Percentiles rank a stretch among this genome's conserved stretches.
phyloP scores from a whole-genome alignment of 73 alveolate species.

The Urostyla sp. region DNA sequence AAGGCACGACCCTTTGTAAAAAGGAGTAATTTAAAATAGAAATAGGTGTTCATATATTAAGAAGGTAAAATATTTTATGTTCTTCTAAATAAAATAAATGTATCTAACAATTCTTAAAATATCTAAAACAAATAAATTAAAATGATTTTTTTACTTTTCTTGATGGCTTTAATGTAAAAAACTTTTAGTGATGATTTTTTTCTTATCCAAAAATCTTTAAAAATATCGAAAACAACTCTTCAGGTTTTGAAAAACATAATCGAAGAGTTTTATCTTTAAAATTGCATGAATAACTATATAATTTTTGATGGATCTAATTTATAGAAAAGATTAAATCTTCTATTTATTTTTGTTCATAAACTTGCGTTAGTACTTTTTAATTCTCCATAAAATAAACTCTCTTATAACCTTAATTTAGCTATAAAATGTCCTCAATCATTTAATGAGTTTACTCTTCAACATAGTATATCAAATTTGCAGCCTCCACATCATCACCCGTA shows the following conservation, averaged over 20 bases:
- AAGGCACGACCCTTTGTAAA: slow-evolving; percentile 34
- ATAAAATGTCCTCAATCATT: background rate
- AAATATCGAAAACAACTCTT: slow-evolving; percentile 28
- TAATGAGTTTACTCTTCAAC: background rate
- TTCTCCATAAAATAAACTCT: slow-evolving; percentile 34
- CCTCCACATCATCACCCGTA: background rate
- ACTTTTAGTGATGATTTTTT: too few species aligned
- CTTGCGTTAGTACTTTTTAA: slow-evolving; percentile 29
- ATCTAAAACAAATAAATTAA: slow-evolving; percentile 12
- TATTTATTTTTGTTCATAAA: slow-evolving; percentile 3
- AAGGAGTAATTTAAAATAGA: slow-evolving; percentile 16
- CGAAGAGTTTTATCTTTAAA: slow-evolving; percentile 23
- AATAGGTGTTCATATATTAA: background rate
- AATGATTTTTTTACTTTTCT: slow-evolving; percentile 39
- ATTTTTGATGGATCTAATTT: background rate
- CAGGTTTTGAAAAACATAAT: slow-evolving; percentile 16
- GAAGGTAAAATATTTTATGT: background rate
- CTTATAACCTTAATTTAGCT: background rate
- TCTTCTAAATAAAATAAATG: background rate
- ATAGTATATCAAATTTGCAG: background rate
- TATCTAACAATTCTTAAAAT: slow-evolving; percentile 25
- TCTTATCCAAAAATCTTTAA: slow-evolving; percentile 24
- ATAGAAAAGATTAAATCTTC: background rate
- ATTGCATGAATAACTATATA: background rate
- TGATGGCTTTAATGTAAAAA: background rate